Evolutionary conservation across 306 rosid species (phyloP), one percentile per base, ranked within the genome.

Genomic region (Cicer arietinum): DNA sequence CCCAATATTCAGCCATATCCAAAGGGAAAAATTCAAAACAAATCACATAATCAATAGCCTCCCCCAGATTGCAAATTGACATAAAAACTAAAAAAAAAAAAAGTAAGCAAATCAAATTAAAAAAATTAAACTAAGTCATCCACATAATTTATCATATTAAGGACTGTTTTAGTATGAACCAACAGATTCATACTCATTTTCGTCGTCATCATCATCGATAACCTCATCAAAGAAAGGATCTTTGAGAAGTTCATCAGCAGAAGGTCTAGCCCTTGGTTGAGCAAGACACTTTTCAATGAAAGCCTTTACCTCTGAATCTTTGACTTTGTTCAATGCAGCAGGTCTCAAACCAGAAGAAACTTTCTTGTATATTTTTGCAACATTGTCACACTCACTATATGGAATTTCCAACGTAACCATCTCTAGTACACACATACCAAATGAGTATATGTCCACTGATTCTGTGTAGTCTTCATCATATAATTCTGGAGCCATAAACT

Each of bases 401-500:
- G 98, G 97, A 64, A 94, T 85, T 76, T 94, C 98, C 64, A 89
- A 20, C 8, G 98, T 91, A 30, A 91, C 93, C 91, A 94, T 88
- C 73, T 94, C 98, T 10, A 91, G 73, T 20, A 94, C 85, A 53
- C 96, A 94, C 96, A 94, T 87, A 1, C 97, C 98, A 67, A 90
- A 94, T 12, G 98, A 91, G 77, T 91, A 94, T 47, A 94, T 94
- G 76, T 94, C 98, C 78, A 94, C 98, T 82, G 89, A 42, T 71
- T 94, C 97, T 0, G 97, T 91, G 82, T 94, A 94, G 64, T 87
- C 79, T 67, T 90, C 97, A 1, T 94, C 96, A 1, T 94, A 94
- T 5, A 94, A 84, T 71, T 91, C 98, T 0, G 97, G 97, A 2
- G 98, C 98, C 98, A 94, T 94, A 53, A 91, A 94, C 64, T 94